Conservation (phyloP, 495 filamentous ascomycete species). For the Aspergillus sparsus region DNA sequence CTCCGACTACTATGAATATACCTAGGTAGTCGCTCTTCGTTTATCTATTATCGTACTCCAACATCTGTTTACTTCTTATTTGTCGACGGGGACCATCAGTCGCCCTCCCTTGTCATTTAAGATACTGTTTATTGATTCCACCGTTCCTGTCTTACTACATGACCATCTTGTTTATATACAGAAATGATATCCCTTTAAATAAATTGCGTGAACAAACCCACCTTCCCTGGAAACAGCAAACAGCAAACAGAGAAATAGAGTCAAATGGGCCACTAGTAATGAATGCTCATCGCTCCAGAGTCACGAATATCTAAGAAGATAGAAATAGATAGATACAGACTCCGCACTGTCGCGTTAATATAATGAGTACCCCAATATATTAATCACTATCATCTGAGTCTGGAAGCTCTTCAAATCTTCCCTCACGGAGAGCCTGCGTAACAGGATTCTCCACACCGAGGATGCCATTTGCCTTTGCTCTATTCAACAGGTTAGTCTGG, state of each 20-base stretch:
- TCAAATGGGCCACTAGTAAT: too few species aligned
- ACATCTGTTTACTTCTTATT: too few species aligned
- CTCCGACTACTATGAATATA: too few species aligned
- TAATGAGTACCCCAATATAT: conserved; percentile 10
- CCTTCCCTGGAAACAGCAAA: conserved; percentile 67
- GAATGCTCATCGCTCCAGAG: too few species aligned
- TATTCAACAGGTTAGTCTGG: conserved; percentile 37
- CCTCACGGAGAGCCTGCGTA: conserved; percentile 69
- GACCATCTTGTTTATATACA: too few species aligned
- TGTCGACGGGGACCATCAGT: too few species aligned
- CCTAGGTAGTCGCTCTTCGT: too few species aligned
- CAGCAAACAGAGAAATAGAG: too few species aligned
- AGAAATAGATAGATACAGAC: background rate
- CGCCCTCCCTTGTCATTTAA: too few species aligned
- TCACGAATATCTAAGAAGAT: background rate
- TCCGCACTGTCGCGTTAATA: background rate
- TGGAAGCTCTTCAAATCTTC: conserved; percentile 71
- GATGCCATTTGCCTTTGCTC: conserved; percentile 79
- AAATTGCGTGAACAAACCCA: conserved; percentile 71
- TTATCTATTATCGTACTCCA: too few species aligned
- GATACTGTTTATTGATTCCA: too few species aligned
- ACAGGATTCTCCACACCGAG: conserved; percentile 86
- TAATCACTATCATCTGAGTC: conserved; percentile 49
- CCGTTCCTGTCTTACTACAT: too few species aligned
- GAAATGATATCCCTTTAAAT: conserved; percentile 71